Evolutionary conservation across 2,329 filamentous ascomycete genomes (phyloP), one percentile per base, ranked within the genome.

Genomic region (Aspergillus proliferans): DNA sequence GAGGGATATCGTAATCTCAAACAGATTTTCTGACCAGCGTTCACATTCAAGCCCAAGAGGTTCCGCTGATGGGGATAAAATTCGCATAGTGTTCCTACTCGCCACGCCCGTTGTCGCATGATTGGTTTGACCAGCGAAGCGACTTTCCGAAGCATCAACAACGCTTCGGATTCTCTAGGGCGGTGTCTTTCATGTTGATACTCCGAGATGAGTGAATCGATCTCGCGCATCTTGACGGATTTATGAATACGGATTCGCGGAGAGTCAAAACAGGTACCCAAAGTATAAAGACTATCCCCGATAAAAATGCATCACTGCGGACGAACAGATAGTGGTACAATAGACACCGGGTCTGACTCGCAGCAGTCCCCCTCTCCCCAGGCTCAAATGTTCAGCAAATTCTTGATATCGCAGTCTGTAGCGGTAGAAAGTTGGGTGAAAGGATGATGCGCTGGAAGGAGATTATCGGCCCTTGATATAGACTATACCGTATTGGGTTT

Each of bases 101-200:
- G 85, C 88, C 90, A 97, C 48, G 78, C 78, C 40, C 88, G 82
- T 43, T 88, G 88, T 55, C 89, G 80, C 91, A 97, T 97, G 54
- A 97, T 88, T 15, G 92, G 92, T 67, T 95, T 96, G 53, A 96
- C 91, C 49, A 94, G 71, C 22, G 90, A 95, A 2, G 89, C 89
- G 38, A 94, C 79, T 68, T 87, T 91, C 60, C 84, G 86, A 21
- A 97, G 77, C 49, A 81, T 82, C 33, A 81, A 62, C 3, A 80
- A 63, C 9, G 77, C 78, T 52, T 80, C 77, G n/a, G 70, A 65
- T 53, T 76, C 73, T 9, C 76, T 69, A 9, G 71, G 69, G 7
- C 72, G 67, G 24, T 70, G 66, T 42, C 74, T 73, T n/a, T 80
- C 68, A 68, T 81, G 76, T 41, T 78, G 73, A 55, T 78, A 81